Evolutionary conservation across 2,329 filamentous ascomycete species (phyloP), one percentile per base, ranked within the genome.

Genomic region (Colletotrichum sp.): DNA sequence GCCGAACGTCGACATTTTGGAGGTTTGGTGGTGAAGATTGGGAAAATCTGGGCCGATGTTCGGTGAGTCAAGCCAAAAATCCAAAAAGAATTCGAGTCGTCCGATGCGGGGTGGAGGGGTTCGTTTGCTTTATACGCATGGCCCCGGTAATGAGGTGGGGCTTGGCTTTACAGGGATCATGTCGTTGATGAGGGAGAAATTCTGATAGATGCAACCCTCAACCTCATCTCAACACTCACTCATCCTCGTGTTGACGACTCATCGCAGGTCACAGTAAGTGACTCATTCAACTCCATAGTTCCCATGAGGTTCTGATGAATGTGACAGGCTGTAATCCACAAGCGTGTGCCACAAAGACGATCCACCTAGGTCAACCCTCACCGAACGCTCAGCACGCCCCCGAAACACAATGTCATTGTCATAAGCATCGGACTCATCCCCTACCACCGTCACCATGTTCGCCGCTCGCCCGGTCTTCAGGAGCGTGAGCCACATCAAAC

Each of bases 1-100:
- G 80, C 96, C 96, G 86, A 98, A 98, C 72, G 95, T 96, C 81
- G 96, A 98, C 95, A 97, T 97, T 78, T 76, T 90, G 85, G 72
- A 24, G 28, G 57, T 59, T 55, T 57, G 68, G 30, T 59, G 60
- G 52, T 52, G 66, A 13, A 64, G 36, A 28, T 60, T 60, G 30
- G 52, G 39, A 70, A 72, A 76, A 70, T 67, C 55, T 59, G 71
- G 68, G 67, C 67, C 69, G 59, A 72, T 75, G 18, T 65, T 76
- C 68, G 68, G 73, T 78, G 72, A 77, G 66, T 67, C 72, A 64
- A 26, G 26, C 69, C 68, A 74, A 68, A 70, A 62, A 34, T 44
- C 39, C 39, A 44, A 44, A n/a, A 44, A 36, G 59, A 69, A 49
- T 69, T 57, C 52, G 16, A 73, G 36, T 49, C n/a, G 52, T 18